phyloP scores from a whole-genome alignment of 139 green algal species.

The Marvania coccoides region DNA sequence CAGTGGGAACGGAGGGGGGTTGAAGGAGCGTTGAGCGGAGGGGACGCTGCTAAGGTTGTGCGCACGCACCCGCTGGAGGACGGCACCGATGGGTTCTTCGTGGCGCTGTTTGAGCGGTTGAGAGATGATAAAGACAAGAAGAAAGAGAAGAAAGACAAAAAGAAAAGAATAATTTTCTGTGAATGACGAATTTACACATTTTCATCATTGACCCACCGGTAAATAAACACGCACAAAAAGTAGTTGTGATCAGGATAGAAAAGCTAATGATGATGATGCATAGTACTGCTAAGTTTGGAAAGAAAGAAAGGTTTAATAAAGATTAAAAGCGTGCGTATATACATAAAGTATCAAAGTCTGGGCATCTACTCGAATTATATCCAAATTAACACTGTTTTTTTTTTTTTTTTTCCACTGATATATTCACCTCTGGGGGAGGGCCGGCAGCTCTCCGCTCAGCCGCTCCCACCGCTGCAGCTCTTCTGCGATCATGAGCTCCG shows the following conservation, averaged over 20 bases:
- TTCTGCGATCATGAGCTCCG: conserved; percentile 30
- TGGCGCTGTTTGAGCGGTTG: conserved; percentile 75
- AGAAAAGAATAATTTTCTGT: background rate
- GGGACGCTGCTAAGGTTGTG: conserved; percentile 43
- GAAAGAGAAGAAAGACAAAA: background rate
- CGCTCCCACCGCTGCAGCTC: conserved; percentile 25
- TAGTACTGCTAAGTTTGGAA: too few species aligned
- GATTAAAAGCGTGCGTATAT: too few species aligned
- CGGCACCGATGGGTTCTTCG: conserved; percentile 86
- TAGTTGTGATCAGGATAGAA: too few species aligned
- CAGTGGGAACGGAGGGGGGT: conserved; percentile 65
- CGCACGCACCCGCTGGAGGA: conserved; percentile 62
- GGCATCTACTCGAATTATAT: background rate
- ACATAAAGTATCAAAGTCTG: background rate
- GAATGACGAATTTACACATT: too few species aligned
- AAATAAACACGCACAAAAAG: too few species aligned
- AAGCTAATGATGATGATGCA: too few species aligned
- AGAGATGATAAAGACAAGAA: background rate
- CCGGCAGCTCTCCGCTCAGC: too few species aligned
- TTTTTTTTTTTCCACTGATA: too few species aligned
- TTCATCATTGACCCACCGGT: too few species aligned
- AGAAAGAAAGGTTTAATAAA: too few species aligned
- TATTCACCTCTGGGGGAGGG: too few species aligned
- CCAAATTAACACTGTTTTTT: background rate
- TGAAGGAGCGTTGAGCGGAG: conserved; percentile 20